A percentile compares a stretch with the other conserved stretches of the same genome.
These are phyloP conservation scores for Starmerella stellata DNA, from an alignment of 805 yeast genomes.

Conservation along the genomic window DNA sequence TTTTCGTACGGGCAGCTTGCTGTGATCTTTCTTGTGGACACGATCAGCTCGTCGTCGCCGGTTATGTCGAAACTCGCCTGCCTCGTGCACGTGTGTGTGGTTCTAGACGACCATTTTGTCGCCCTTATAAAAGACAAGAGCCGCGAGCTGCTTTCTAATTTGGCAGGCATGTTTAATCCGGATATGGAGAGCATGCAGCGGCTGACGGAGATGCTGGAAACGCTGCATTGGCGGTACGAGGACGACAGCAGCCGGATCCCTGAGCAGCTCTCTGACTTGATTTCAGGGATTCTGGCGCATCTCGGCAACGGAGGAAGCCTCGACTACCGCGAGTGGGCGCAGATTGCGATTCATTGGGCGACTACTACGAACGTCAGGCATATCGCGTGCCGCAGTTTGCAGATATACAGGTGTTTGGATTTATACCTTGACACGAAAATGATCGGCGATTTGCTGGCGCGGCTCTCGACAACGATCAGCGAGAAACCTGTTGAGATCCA, in stretches of 20 bases:
- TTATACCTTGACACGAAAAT: conserved; percentile 66
- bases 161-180: conserved; percentile 25
- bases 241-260: conserved; percentile 27
- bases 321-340: conserved; percentile 43
- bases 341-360: conserved; percentile 76
- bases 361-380: conserved; percentile 95
- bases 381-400: conserved; percentile 91
- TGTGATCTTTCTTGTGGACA: conserved; percentile 64
- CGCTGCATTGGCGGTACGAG: conserved; percentile 63
- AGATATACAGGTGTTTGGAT: conserved; percentile 69
- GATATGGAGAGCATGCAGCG: conserved; percentile 31
- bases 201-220: conserved; percentile 41
- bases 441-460: conserved; percentile 84
- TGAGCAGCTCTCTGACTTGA: conserved; percentile 12
- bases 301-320: conserved; percentile 17
- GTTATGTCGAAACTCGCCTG: conserved; percentile 46
- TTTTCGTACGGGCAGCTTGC: conserved; percentile 81
- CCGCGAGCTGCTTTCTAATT: conserved; percentile 48
- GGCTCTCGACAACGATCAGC: conserved; percentile 80
- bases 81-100: conserved; percentile 60
- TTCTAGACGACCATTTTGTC: conserved; percentile 73
- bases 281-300: conserved; percentile 4
- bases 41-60: conserved; percentile 46
- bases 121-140: conserved; percentile 74
- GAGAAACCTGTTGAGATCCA: conserved; percentile 82